Base-by-base conservation (phyloP, 2,329 filamentous ascomycete genomes). In the Pseudocercospora eumusae region DNA sequence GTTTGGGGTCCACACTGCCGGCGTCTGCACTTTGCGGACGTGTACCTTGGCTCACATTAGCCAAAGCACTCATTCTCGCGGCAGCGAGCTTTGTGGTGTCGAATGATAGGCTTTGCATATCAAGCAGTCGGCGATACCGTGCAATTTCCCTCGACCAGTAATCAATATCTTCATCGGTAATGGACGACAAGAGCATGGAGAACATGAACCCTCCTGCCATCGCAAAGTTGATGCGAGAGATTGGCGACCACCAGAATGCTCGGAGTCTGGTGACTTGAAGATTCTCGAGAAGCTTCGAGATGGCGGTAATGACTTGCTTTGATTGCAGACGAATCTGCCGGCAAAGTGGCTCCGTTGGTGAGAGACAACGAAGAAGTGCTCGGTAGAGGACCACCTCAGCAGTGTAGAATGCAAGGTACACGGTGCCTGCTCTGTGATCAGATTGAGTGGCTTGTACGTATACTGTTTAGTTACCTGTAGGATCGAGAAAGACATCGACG, bases 201-300 rank as follows among this genome's bases (percentile, higher is more conserved):
- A 68, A 68, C 64, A 69, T 66, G 64, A 68, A 69, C 2, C 63
- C 61, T 3, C 61, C 63, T 5, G 63, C 63, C 31, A 65, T 67
- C n/a, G 65, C 63, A 33, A 68, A 68, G 44, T 69, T 69, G 50
- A 66, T 61, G n/a, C 67, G 61, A 56, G 57, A 65, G 11, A 68
- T 63, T 0, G 66, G 67, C 13, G 64, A 66, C 67, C 67, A 69
- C 67, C 67, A 69, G 52, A 69, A 69, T 9, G 67, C 62, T 21
- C 67, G 59, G 3, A 69, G 56, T 21, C 67, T 61, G 23, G 66
- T 64, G 11, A 68, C 66, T 57, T 65, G 67, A 8, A 69, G 59
- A 40, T 65, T 68, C 33, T 65, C 64, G 8, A 69, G 60, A 15
- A 68, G 61, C 23, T 60, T 61, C 6, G 62, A 63, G 28, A 66